Base-by-base conservation (phyloP, 2,329 filamentous ascomycete species). In the Aspergillus floridensis region DNA sequence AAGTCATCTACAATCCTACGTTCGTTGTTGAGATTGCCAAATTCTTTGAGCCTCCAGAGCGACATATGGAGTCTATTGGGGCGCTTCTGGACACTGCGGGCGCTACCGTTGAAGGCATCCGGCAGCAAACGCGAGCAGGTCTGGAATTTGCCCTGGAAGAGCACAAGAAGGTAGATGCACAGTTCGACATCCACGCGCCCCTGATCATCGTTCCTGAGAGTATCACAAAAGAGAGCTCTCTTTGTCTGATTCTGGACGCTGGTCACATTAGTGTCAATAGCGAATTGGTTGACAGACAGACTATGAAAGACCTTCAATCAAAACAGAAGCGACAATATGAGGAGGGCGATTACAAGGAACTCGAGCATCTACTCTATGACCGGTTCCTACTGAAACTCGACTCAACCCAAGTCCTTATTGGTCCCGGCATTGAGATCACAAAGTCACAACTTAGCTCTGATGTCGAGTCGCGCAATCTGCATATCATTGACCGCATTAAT, bases 21-120 rank as follows among this genome's bases (percentile, higher is more conserved):
- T 96, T 98, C 66, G 83, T 98, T 0, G 87, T 96, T 5, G 93
- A 95, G 52, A 87, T 98, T 44, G 91, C 89, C 56, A 92, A 92
- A 67, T 99, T 99, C 79, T 99, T 99, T 81, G 89, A 93, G 63
- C 95, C 95, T 0, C 96, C 95, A 0, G 93, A 97, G 74, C 85
- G 93, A 53, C 96, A 99, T 72, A 97, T 99, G 93, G 95, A 99
- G 72, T 99, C 95, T 10, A 97, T 99, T 67, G 90, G 88, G 12
- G 96, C 95, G 1, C 82, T 99, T 58, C 91, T 99, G 87, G 96
- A 99, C 75, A 92, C 89, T 50, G 95, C 95, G 5, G 93, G 95
- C 24, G 93, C 93, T 1, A 99, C 95, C 0, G 93, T 99, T 0
- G 93, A 99, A 76, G 93, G 93, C 7, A 82, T 99, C 59, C 86